Percentiles rank a stretch among this genome's conserved stretches.
Evolutionary conservation across 1,284 basidiomycete species (phyloP).

Genomic region (Apiotrichum mycotoxinovorans): DNA sequence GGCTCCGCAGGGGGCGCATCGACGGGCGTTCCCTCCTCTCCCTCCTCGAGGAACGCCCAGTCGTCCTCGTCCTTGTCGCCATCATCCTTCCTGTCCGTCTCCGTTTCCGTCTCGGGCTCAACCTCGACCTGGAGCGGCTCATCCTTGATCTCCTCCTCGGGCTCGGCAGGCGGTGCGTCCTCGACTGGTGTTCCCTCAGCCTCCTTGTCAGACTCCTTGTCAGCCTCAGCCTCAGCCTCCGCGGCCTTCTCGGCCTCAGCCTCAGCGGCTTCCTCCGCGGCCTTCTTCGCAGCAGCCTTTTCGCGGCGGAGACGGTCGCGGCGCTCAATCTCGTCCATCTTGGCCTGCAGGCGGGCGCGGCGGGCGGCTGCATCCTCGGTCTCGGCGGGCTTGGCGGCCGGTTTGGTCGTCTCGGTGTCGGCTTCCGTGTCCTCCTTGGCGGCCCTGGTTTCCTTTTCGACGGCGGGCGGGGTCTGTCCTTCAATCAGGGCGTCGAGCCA

Average conservation of each 20-base stretch:
- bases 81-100: conserved; percentile 1
- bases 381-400: conserved; percentile 10
- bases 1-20: conserved; percentile 2
- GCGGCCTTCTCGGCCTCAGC: conserved; percentile 11
- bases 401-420: too few relatives aligned
- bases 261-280: not conserved
- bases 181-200: not conserved
- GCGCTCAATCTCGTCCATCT: conserved; percentile 42
- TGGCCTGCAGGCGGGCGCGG: conserved; percentile 31
- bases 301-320: conserved; percentile 37
- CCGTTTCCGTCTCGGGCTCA: not conserved
- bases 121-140: not conserved
- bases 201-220: too few relatives aligned
- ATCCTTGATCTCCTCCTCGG: conserved; percentile 1
- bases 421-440: conserved; percentile 9
- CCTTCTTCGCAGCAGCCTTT: conserved; percentile 25
- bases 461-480: not conserved
- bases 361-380: conserved; percentile 24
- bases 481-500: conserved; percentile 31
- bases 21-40: not conserved
- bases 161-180: not conserved
- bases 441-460: conserved; percentile 5
- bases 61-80: conserved; percentile 3
- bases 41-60: not conserved
- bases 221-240: conserved; percentile 30